Conservation (phyloP, 2,329 filamentous ascomycete species). For the Diaporthe citriasiana region DNA sequence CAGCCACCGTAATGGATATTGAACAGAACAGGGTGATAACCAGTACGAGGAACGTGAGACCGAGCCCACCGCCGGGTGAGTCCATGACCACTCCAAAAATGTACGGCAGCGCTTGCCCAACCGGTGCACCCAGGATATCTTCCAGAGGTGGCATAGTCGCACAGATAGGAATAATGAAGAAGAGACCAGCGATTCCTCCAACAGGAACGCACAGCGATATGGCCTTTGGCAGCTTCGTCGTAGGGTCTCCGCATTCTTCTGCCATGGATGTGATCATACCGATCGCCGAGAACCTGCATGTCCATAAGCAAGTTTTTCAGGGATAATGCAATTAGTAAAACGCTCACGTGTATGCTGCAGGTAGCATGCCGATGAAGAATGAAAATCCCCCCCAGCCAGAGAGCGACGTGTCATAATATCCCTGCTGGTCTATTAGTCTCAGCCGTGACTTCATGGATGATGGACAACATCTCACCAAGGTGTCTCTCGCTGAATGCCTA, state of each 20-base stretch:
- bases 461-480: constrained; percentile 53
- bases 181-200: constrained; percentile 66
- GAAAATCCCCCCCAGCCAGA: constrained; percentile 72
- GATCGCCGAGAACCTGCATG: constrained; percentile 64
- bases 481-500: constrained; percentile 64
- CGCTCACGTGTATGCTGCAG: constrained; percentile 65
- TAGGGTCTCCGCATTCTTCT: constrained; percentile 69
- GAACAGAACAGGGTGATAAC: constrained; percentile 71
- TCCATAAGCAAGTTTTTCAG: neutral
- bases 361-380: constrained; percentile 74
- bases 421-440: constrained; percentile 44
- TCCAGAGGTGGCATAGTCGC: constrained; percentile 56
- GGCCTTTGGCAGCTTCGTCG: constrained; percentile 65
- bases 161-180: constrained; percentile 66
- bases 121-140: constrained; percentile 61
- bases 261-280: constrained; percentile 76
- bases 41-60: constrained; percentile 65
- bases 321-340: fast-evolving
- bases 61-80: constrained; percentile 64
- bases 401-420: constrained; percentile 68
- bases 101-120: constrained; percentile 68
- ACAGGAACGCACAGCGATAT: constrained; percentile 66
- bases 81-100: constrained; percentile 67
- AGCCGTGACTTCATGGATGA: neutral
- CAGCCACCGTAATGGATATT: constrained; percentile 76